Base-by-base conservation (phyloP, 2,329 filamentous ascomycete genomes). In the Clathrospora elynae region DNA sequence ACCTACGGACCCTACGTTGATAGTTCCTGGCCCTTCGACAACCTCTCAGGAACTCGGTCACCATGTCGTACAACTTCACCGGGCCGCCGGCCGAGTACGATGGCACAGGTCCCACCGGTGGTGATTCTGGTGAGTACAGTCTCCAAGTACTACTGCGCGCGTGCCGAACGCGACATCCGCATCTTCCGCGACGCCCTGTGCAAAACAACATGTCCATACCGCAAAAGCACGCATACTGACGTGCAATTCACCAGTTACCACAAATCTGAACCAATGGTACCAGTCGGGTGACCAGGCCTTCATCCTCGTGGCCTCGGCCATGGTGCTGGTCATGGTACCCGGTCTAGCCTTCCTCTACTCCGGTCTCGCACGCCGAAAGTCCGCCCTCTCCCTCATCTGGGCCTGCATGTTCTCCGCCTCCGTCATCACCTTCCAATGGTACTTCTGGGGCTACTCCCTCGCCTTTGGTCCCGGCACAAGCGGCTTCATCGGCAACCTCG, bases 271-370 rank as follows among this genome's bases (percentile, higher is more conserved):
- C 79, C 90, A 95, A 83, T 95, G 90, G 89, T 97, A 87, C 74
- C 81, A 88, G 58, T 78, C 90, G 5, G 93, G 93, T 64, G 93
- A 99, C 73, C 87, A 91, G 75, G 89, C 91, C 68, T 97, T 88
- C 77, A 97, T 97, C 72, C 80, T 97, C 71, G 73, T 97, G 62
- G 80, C 88, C 48, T 83, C 91, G 49, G 91, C 88, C 69, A 95
- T 97, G 86, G 92, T 97, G 55, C 75, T 97, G 75, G 76, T 96
- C 74, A 99, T 97, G 93, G 80, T 97, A 19, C 93, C 93, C 19
- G 93, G 93, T 62, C 91, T 99, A 61, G 91, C 90, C 42, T 96
- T 99, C 74, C 84, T 99, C 55, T 99, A 99, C 77, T 96, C 92
- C 9, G 93, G 93, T 57, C 86, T 97, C 57, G 92, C 93, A n/a